A percentile compares a stretch with the other conserved stretches of the same genome.
phyloP scores from a whole-genome alignment of 768 basidiomycete genomes.

The Psilocybe subaeruginosa region DNA sequence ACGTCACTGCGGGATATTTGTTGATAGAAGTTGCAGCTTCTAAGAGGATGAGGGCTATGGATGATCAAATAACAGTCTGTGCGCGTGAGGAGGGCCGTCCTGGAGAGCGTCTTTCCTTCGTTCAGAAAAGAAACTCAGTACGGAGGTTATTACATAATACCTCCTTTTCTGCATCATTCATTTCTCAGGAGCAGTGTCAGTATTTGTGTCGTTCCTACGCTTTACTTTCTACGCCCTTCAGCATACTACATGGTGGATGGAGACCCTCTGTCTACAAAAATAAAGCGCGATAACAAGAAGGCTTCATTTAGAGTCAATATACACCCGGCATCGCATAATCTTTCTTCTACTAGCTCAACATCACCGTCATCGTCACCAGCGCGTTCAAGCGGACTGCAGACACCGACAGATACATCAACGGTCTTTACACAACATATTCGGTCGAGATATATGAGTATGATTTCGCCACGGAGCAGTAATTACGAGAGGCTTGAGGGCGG shows the following conservation, averaged over 20 bases:
- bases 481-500: conserved; percentile 36
- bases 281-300: conserved; percentile 19
- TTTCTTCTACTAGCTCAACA: conserved; percentile 1
- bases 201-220: background rate
- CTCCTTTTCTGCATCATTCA: background rate
- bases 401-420: conserved; percentile 5
- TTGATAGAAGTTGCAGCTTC: no score
- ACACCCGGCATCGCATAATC: conserved; percentile 5
- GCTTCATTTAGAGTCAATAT: conserved; percentile 15
- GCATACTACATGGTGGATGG: conserved; percentile 22
- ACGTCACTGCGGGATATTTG: no score
- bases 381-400: conserved; percentile 13
- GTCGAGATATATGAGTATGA: conserved; percentile 20
- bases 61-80: no score
- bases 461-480: conserved; percentile 31
- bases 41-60: no score
- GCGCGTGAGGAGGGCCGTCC: no score
- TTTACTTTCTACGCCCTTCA: background rate
- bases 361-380: conserved; percentile 5
- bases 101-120: no score
- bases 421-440: conserved; percentile 12
- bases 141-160: no score
- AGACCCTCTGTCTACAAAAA: conserved; percentile 6
- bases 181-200: background rate
- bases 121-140: no score